Evolutionary conservation across 108 stramenopile species (phyloP).

Genomic region (Stephanodiscus triporus): DNA sequence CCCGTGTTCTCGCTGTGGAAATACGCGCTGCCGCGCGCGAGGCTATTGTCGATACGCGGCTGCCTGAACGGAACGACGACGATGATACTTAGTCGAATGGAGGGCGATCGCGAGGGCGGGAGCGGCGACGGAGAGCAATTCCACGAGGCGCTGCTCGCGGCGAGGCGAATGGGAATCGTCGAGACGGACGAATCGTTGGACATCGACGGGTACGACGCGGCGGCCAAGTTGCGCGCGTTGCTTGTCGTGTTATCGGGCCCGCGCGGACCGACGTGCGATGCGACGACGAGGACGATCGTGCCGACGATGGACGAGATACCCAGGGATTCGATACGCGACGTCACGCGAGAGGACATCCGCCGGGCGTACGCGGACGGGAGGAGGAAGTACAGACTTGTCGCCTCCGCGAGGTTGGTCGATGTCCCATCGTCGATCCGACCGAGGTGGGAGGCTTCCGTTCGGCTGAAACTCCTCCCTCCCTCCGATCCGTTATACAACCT

Average conservation of each 20-base stretch:
- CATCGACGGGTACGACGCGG: constrained; percentile 47
- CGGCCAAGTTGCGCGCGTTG: constrained; percentile 42
- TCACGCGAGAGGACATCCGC: constrained; percentile 21
- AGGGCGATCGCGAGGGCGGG: constrained; percentile 12
- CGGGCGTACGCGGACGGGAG: constrained; percentile 14
- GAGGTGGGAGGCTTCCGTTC: constrained; percentile 30
- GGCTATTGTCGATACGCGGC: constrained; percentile 18
- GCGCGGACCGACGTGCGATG: background rate
- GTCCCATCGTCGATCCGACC: constrained; percentile 95
- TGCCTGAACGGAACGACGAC: constrained; percentile 39
- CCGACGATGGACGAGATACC: constrained; percentile 38
- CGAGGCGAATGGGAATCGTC: constrained; percentile 42
- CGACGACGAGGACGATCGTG: background rate
- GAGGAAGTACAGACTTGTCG: constrained; percentile 36
- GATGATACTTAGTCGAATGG: constrained; percentile 37
- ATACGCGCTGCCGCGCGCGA: constrained; percentile 21
- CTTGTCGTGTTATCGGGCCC: constrained; percentile 31
- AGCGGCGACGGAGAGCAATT: constrained; percentile 15
- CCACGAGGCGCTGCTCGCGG: constrained; percentile 24
- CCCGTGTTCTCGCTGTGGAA: constrained; percentile 39
- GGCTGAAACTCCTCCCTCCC: constrained; percentile 13
- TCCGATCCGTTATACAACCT: constrained; percentile 41
- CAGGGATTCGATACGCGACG: constrained; percentile 28
- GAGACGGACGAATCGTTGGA: constrained; percentile 47
- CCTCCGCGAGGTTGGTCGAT: constrained; percentile 79